Evolutionary conservation across 2,329 filamentous ascomycete species (phyloP), one percentile per base, ranked within the genome.

Genomic region (Penicillium sp.): DNA sequence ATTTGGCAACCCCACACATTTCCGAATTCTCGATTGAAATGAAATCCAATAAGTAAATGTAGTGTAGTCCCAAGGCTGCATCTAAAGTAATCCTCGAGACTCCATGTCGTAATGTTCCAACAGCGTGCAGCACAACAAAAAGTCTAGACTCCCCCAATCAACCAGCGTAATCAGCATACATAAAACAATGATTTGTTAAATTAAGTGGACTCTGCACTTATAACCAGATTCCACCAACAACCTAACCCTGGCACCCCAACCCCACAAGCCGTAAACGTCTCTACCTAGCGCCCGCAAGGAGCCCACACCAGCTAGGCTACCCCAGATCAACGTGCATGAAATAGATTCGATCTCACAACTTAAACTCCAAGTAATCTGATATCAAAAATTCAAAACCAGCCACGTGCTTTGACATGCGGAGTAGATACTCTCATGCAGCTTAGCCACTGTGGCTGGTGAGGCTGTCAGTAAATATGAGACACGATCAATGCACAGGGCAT

Each of bases 221-320:
- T 39, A 4, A 16, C 10, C 31, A 49, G 21, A 49, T 21, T 13
- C 47, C 47, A 49, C 16, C 31, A 26, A 22, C 3, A 39, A 55
- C 52, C 10, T 14, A 52, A 53, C 49, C 52, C 52, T 53, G 55
- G 57, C 46, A 51, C 26, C 26, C 16, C 24, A 50, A 55, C 58
- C 49, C 58, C 55, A 58, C 58, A 58, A 26, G n/a, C 29, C 47
- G 44, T 49, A 29, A 45, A 22, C 13, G n/a, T 46, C 4, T 21
- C 19, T 22, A 42, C 13, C 43, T 56, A 56, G 54, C 49, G 48
- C 54, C 54, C 48, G 49, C 54, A 56, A 10, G 45, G 39, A 50
- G 33, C 9, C 42, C 39, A 45, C 50, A 49, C 4, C n/a, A 35
- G 19, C 51, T 24, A 33, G 22, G 21, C 46, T 35, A 58, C 55